These are phyloP conservation scores for Cystobasidium pallidum DNA, from an alignment of 1,284 basidiomycete species.

Conservation along the genomic window DNA sequence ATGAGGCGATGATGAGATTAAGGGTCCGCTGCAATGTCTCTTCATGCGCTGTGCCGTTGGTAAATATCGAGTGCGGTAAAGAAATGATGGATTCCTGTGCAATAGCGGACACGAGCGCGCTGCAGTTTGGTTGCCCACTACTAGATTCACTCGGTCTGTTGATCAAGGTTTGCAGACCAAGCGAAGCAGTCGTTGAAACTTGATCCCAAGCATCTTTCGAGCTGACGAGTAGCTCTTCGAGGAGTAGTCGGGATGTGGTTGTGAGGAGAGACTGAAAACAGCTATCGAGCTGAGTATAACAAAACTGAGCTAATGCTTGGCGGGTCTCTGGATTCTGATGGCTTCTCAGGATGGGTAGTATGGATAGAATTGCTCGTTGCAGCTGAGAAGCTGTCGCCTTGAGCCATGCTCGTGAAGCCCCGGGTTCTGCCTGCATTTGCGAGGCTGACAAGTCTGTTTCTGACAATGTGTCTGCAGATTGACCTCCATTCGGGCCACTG, in stretches of 20 bases:
- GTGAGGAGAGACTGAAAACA: slow-evolving; percentile 66
- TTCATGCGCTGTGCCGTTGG: slow-evolving; percentile 71
- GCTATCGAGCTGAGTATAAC: slow-evolving; percentile 62
- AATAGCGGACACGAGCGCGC: slow-evolving; percentile 48
- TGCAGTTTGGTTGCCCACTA: neutral
- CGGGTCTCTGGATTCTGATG: slow-evolving; percentile 70
- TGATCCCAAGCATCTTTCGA: slow-evolving; percentile 63
- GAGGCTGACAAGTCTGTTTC: neutral
- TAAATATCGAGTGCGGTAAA: slow-evolving; percentile 72
- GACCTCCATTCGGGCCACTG: neutral
- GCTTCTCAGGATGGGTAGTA: slow-evolving; percentile 55
- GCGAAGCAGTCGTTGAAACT: slow-evolving; percentile 63
- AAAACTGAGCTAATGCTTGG: slow-evolving; percentile 64
- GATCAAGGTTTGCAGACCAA: slow-evolving; percentile 56
- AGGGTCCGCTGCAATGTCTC: slow-evolving; percentile 57
- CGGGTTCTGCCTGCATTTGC: slow-evolving; percentile 3
- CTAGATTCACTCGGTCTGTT: neutral
- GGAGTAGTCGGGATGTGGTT: slow-evolving; percentile 66
- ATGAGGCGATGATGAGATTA: slow-evolving; percentile 17
- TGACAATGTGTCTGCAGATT: neutral
- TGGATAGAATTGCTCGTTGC: slow-evolving; percentile 54
- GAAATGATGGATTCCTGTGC: slow-evolving; percentile 67
- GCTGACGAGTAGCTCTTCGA: slow-evolving; percentile 70
- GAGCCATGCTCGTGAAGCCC: slow-evolving; percentile 39
- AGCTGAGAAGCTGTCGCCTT: slow-evolving; percentile 56